phyloP scores from a whole-genome alignment of 805 yeast genomes.

The Metschnikowia baotianmanensis region DNA sequence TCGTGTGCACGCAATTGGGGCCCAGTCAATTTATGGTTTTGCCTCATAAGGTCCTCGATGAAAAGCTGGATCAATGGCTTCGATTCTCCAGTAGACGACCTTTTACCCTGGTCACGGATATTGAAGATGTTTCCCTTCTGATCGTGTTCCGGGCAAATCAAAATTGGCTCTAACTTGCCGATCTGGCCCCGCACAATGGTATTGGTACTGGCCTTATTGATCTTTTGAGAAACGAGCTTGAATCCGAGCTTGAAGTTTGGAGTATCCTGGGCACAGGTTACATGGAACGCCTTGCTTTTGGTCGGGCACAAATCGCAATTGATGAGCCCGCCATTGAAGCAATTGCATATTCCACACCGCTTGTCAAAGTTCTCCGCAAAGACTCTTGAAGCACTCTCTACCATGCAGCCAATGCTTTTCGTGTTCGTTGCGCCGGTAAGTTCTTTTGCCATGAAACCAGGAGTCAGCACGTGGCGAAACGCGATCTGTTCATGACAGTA shows the following conservation, averaged over 20 bases:
- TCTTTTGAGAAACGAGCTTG: slow-evolving; percentile 29
- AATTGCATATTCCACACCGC: slow-evolving; percentile 46
- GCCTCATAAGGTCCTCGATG: slow-evolving; percentile 33
- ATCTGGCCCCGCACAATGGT: slow-evolving; percentile 21
- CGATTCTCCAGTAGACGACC: slow-evolving; percentile 24
- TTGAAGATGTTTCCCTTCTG: slow-evolving; percentile 7
- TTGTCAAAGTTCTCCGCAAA: slow-evolving; percentile 27
- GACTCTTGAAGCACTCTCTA: slow-evolving; percentile 30
- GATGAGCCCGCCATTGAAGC: slow-evolving; percentile 49
- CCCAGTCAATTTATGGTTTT: slow-evolving; percentile 25
- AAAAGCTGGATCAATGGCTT: slow-evolving; percentile 42
- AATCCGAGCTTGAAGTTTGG: slow-evolving; percentile 54
- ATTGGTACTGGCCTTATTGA: slow-evolving; percentile 15
- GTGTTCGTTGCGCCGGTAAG: slow-evolving; percentile 5
- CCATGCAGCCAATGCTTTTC: slow-evolving; percentile 14
- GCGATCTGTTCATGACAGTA: slow-evolving; percentile 43
- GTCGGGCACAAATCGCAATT: slow-evolving; percentile 46
- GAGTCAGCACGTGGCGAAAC: slow-evolving; percentile 14
- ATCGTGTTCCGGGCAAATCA: slow-evolving; percentile 44
- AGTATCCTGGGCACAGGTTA: slow-evolving; percentile 58
- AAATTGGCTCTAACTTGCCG: slow-evolving; percentile 45
- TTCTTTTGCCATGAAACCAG: slow-evolving; percentile 13
- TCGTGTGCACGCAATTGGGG: slow-evolving; percentile 32
- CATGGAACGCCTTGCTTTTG: slow-evolving; percentile 35
- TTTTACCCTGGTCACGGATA: slow-evolving; percentile 29